Conservation (phyloP, 2,329 filamentous ascomycete species). For the Coleophoma eucalyptorum region DNA sequence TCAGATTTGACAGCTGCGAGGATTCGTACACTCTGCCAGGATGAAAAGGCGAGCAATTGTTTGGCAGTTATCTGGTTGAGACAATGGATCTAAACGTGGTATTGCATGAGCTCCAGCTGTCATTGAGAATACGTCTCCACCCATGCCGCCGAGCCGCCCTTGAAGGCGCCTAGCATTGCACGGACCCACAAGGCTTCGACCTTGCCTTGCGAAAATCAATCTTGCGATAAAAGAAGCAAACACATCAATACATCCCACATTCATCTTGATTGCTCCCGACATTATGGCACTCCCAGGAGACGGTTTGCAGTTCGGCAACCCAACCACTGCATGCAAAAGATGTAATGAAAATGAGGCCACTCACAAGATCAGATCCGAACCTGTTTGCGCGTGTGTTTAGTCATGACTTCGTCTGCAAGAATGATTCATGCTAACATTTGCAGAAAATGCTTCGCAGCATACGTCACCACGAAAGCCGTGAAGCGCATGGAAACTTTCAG, state of each 20-base stretch:
- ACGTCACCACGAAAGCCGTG: constrained; percentile 73
- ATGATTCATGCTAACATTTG: constrained; percentile 10
- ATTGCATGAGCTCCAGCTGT: neutral
- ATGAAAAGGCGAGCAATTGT: no score
- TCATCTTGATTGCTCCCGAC: neutral
- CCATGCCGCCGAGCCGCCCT: neutral
- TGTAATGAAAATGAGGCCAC: constrained; percentile 22
- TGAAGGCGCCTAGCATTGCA: neutral
- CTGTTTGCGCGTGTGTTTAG: constrained; percentile 24
- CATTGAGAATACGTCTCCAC: neutral
- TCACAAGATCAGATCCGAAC: constrained; percentile 26
- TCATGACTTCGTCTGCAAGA: neutral
- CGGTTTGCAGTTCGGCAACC: neutral
- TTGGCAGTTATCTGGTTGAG: no score
- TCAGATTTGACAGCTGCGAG: no score
- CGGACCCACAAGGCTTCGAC: constrained; percentile 1
- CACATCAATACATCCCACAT: no score
- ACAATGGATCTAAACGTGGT: no score
- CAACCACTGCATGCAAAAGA: constrained; percentile 19
- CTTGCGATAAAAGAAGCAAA: no score
- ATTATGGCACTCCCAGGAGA: constrained; percentile 8
- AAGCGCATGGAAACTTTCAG: constrained; percentile 71
- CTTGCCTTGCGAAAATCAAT: constrained; percentile 7
- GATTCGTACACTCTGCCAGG: no score
- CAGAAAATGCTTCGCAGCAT: constrained; percentile 74